Percentiles rank a stretch among this genome's conserved stretches.
Evolutionary conservation across 176 grass and related monocot genomes (phyloP).

Genomic region (Carex cristatella): DNA sequence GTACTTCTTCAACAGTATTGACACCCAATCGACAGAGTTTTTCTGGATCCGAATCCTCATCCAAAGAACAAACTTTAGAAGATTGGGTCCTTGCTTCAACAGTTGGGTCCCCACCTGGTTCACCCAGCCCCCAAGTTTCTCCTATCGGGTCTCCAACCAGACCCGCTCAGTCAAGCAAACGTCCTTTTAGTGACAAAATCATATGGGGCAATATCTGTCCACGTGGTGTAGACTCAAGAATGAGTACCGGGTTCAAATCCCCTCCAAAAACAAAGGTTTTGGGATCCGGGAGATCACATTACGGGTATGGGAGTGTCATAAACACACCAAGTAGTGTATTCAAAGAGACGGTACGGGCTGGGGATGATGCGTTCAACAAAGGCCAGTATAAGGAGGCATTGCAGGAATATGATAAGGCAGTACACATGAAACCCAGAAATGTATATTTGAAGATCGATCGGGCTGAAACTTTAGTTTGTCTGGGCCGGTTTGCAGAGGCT

Average conservation of each 20-base stretch:
- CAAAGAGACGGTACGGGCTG: slow-evolving; percentile 33
- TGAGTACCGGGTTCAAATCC: slow-evolving; percentile 14
- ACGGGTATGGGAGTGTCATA: slow-evolving; percentile 78
- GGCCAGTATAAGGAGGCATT: slow-evolving; percentile 48
- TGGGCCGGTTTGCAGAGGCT: slow-evolving; percentile 42
- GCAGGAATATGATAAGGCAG: slow-evolving; percentile 44
- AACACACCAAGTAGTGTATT: slow-evolving; percentile 13
- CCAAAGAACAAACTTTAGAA: not conserved
- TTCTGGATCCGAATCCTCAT: not conserved
- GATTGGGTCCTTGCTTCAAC: not conserved
- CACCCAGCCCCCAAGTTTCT: not conserved
- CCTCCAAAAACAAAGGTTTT: slow-evolving; percentile 40
- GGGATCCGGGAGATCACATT: slow-evolving; percentile 48
- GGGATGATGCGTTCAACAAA: slow-evolving; percentile 65
- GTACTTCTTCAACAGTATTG: no score
- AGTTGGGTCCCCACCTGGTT: not conserved
- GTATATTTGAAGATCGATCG: slow-evolving; percentile 50
- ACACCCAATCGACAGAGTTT: no score
- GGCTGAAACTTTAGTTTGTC: slow-evolving; percentile 49
- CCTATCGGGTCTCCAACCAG: not conserved
- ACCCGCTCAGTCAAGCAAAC: not conserved
- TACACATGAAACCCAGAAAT: slow-evolving; percentile 47
- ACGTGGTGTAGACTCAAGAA: slow-evolving; percentile 25
- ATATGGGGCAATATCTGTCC: slow-evolving; percentile 53
- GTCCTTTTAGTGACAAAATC: not conserved